Conservation (phyloP, 257 asterid species). For the Voacanga thouarsii region DNA sequence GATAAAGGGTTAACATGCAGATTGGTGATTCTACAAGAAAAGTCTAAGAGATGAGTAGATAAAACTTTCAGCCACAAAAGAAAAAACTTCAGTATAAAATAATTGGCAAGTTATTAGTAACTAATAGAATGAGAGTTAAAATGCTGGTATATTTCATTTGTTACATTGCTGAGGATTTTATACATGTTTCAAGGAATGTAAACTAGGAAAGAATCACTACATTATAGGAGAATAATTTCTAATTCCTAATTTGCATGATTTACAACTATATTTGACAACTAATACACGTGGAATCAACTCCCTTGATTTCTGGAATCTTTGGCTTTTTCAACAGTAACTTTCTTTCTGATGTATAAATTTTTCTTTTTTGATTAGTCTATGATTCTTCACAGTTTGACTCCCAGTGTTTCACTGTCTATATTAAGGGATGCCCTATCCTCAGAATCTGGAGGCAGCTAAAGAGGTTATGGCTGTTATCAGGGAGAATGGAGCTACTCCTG, state of each 20-base stretch:
- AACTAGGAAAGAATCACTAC: no score
- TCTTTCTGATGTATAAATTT: slow-evolving; percentile 17
- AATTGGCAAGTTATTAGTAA: background rate
- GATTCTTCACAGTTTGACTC: background rate
- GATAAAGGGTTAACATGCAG: background rate
- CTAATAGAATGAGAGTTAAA: no score
- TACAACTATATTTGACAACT: no score
- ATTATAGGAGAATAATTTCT: no score
- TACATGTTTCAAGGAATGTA: no score
- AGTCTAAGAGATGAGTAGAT: background rate
- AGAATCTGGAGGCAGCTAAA: slow-evolving; percentile 79
- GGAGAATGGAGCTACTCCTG: slow-evolving; percentile 85
- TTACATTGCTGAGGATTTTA: no score
- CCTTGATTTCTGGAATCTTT: no score
- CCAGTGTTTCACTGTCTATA: background rate
- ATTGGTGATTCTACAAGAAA: background rate
- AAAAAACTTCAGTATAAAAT: background rate
- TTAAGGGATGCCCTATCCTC: slow-evolving; percentile 96
- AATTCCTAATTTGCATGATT: no score
- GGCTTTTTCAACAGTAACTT: no score
- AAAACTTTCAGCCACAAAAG: background rate
- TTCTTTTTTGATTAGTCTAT: slow-evolving; percentile 77
- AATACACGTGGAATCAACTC: no score
- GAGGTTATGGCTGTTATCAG: slow-evolving; percentile 73
- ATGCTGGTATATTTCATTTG: no score